These are phyloP conservation scores for Potentilla sterilis DNA, from an alignment of 306 rosid species.

Conservation along the genomic window DNA sequence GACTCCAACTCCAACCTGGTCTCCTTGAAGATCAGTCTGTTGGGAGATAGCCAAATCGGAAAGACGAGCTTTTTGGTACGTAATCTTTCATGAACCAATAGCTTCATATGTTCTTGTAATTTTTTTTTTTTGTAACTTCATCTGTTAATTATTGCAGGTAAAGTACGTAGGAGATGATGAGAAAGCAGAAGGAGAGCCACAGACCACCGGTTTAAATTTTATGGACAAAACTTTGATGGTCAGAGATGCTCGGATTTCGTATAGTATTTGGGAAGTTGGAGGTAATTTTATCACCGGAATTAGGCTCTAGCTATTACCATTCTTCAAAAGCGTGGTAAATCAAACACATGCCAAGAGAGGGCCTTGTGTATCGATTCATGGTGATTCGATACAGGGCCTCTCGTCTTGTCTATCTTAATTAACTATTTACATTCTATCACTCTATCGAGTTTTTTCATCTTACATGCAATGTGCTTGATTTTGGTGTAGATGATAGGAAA, in stretches of 20 bases:
- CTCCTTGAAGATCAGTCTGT: slow-evolving; percentile 72
- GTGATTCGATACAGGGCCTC: not conserved
- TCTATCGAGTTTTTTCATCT: too few relatives aligned
- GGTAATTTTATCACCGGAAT: slow-evolving; percentile 36
- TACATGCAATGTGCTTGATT: not conserved
- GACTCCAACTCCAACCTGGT: slow-evolving; percentile 80
- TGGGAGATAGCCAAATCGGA: slow-evolving; percentile 84
- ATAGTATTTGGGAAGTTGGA: slow-evolving; percentile 90
- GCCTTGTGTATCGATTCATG: not conserved
- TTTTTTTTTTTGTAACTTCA: not conserved
- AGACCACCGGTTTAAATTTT: slow-evolving; percentile 41
- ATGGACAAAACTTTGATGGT: slow-evolving; percentile 72
- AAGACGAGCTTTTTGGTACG: slow-evolving; percentile 81
- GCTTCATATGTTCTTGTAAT: not conserved
- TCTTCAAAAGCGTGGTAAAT: not conserved
- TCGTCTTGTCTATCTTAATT: not conserved
- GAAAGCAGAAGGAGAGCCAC: slow-evolving; percentile 27
- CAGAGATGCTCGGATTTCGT: slow-evolving; percentile 78
- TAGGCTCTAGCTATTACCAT: not conserved
- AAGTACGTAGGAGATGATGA: slow-evolving; percentile 70
- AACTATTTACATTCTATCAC: not conserved
- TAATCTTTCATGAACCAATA: not conserved
- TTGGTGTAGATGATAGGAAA: slow-evolving; percentile 52
- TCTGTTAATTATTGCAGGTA: slow-evolving; percentile 38
- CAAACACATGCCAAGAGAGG: not conserved